Evolutionary conservation across 345 rosid species (phyloP), one percentile per base, ranked within the genome.

Genomic region (Triadica sebifera): DNA sequence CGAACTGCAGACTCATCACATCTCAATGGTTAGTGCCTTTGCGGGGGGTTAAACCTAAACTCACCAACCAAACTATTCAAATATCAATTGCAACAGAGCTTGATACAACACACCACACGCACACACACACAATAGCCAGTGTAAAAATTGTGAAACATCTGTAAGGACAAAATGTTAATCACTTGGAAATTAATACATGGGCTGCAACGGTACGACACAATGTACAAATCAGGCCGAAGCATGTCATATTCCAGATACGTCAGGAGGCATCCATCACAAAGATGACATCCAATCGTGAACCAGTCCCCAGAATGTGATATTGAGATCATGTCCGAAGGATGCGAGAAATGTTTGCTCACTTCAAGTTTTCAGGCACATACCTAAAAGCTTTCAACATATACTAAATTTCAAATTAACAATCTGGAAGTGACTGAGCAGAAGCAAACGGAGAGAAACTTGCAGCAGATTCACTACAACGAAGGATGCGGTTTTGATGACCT

Each of bases 361-460:
- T 78, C 19, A 41, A 29, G 68, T 58, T 58, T 55, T 50, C 8
- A 7, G 20, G 61, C 10, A 0, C 13, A 6, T 29, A 22, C 58
- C 22, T 37, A 7, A 15, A 13, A 69, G 57, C 51, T 59, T 70
- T 53, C 53, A 52, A 17, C 65, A 65, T 11, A 55, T 5, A 53
- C 7, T 11, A 22, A 29, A 63, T 4, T 45, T 69, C 49, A 20
- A 20, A 52, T 70, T 67, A 88, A 74, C 88, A 86, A 20, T 80
- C 96, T 16, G 99, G 98, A 41, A 95, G 90, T 43, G 99, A 95
- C 12, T 85, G 91, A 51, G 99, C 91, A 17, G 99, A 95, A 52
- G 93, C 91, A 72, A 83, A 91, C 0, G 99, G 97, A 25, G 98
- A 89, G 87, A 93, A 88, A 69, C 91, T 95, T 64, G 97, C 85